Evolutionary conservation across 805 yeast species (phyloP), one percentile per base, ranked within the genome.

Genomic region (Yarrowia porcina): DNA sequence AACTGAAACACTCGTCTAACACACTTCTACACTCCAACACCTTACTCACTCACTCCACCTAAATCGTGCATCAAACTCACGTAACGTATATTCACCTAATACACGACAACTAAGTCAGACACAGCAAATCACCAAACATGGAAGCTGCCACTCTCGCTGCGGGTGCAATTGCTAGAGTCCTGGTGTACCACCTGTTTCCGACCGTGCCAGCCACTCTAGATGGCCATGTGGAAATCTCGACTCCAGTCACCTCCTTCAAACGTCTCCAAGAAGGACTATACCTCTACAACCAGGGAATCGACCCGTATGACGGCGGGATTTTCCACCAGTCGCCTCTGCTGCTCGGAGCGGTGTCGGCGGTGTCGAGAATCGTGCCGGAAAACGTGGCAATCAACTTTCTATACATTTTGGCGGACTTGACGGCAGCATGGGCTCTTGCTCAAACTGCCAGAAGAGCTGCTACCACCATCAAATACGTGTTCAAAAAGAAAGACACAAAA

Each of bases 271-370:
- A 88, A 71, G 92, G 92, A 12, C 75, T 88, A 11, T 89, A 81
- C 67, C 79, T 89, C 57, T 74, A 83, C 63, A 72, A 77, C 3
- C 81, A 85, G 68, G 79, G 79, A 20, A 77, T 88, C 57, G 80
- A 85, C 50, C 84, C 90, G 9, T 93, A 90, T 69, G 83, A 83
- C 65, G 97, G 97, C 10, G 96, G 96, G 23, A 84, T 91, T 17
- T 87, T 87, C 35, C 93, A 90, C 73, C 96, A 90, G 68, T 85
- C 96, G 3, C 97, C 97, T 3, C 71, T 91, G 18, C 69, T 93
- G 21, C 79, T 90, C 35, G 75, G 79, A 2, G 64, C 83, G 1
- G 78, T 87, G 70, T 76, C 80, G 11, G 52, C 75, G 7, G 47
- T 83, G 8, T 67, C 71, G n/a, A 35, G 38, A 15, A 20, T 42